Evolutionary conservation across 768 basidiomycete genomes (phyloP).

Genomic region (Imleria badia): DNA sequence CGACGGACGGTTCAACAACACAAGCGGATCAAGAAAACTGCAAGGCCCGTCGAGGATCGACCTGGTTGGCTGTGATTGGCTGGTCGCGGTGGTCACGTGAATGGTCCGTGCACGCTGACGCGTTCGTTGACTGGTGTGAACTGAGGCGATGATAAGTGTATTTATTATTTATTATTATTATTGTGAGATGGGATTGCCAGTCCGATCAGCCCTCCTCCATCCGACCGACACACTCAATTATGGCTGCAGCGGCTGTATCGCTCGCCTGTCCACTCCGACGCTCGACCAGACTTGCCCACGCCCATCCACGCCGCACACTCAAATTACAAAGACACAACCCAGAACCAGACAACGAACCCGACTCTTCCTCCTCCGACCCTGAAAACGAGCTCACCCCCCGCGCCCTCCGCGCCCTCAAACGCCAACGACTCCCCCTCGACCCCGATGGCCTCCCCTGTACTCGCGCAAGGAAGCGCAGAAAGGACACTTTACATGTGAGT

Average conservation of each 20-base stretch:
- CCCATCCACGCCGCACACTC: slow-evolving; percentile 1
- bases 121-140: slow-evolving; percentile 14
- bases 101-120: slow-evolving; percentile 28
- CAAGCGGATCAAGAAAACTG: no score
- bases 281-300: slow-evolving; percentile 28
- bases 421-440: slow-evolving; percentile 33
- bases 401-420: slow-evolving; percentile 35
- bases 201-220: slow-evolving; percentile 18
- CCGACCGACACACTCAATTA: slow-evolving; percentile 17
- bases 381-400: slow-evolving; percentile 35
- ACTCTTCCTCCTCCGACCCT: slow-evolving; percentile 21
- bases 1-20: not conserved
- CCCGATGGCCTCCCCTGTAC: slow-evolving; percentile 23
- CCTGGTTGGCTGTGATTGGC: no score
- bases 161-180: not conserved
- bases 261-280: slow-evolving; percentile 32
- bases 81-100: slow-evolving; percentile 20
- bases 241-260: slow-evolving; percentile 32
- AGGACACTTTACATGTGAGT: slow-evolving; percentile 8
- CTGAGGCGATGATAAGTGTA: no score
- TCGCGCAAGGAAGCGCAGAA: slow-evolving; percentile 24
- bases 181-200: not conserved
- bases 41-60: no score
- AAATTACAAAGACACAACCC: not conserved
- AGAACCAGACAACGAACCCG: slow-evolving; percentile 20